Conservation (phyloP, 2,329 filamentous ascomycete species). For the Conoideocrella luteorostrata region DNA sequence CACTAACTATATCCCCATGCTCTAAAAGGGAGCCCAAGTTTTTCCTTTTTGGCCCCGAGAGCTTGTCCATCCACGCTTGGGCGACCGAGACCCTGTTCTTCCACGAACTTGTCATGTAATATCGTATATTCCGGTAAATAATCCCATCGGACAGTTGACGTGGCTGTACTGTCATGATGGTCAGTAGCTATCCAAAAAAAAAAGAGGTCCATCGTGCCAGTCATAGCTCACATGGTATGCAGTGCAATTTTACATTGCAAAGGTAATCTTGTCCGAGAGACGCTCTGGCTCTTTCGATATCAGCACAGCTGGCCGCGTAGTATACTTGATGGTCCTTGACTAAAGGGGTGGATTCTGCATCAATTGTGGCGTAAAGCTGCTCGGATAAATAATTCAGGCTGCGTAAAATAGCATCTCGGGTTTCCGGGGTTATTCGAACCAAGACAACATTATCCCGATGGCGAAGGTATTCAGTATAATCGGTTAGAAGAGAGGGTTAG, state of each 20-base stretch:
- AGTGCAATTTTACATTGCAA: background rate
- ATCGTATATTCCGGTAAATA: background rate
- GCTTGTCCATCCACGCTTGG: conserved; percentile 1
- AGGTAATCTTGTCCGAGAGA: background rate
- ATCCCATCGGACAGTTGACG: background rate
- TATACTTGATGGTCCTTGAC: background rate
- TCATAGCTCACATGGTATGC: background rate
- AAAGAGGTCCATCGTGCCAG: background rate
- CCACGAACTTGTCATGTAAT: background rate
- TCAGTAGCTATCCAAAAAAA: background rate
- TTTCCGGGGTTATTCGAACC: background rate
- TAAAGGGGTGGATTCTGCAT: background rate
- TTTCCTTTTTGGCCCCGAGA: background rate
- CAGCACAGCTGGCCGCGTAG: background rate
- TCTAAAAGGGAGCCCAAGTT: background rate
- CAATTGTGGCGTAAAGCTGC: background rate
- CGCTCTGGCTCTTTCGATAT: background rate
- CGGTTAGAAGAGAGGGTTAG: background rate
- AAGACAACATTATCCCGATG: background rate
- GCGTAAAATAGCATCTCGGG: background rate
- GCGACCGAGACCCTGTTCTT: background rate
- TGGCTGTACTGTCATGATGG: background rate
- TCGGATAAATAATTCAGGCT: background rate
- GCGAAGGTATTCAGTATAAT: background rate
- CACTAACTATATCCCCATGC: background rate